Percentiles rank a stretch among this genome's conserved stretches.
phyloP scores from a whole-genome alignment of 306 rosid species.

The Acacia confusa region DNA sequence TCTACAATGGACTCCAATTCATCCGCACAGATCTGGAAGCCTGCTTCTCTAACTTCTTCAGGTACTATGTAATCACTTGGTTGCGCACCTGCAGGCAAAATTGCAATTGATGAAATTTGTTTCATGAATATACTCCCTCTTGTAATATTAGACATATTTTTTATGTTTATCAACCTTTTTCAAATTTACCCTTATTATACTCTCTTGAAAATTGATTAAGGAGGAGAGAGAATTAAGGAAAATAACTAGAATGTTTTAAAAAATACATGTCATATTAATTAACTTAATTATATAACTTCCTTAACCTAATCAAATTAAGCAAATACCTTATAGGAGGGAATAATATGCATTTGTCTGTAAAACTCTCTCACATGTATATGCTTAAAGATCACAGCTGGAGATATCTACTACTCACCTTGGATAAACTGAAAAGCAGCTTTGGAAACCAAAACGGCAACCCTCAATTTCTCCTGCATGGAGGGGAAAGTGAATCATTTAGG shows the following conservation, averaged over 20 bases:
- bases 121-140: neutral
- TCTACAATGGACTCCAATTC: conserved; percentile 89
- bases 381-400: neutral
- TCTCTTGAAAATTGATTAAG: too few species aligned
- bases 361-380: neutral
- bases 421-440: conserved; percentile 89
- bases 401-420: conserved; percentile 53
- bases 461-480: conserved; percentile 72
- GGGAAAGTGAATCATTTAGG: conserved; percentile 18
- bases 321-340: too few species aligned
- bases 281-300: too few species aligned
- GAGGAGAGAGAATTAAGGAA: too few species aligned
- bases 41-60: conserved; percentile 72
- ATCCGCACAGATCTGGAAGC: conserved; percentile 77
- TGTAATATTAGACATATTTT: too few species aligned
- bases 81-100: conserved; percentile 62
- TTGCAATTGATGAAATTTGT: conserved; percentile 13
- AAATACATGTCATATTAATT: too few species aligned
- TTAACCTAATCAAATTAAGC: too few species aligned
- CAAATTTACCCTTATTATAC: too few species aligned
- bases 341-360: neutral
- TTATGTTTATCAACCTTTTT: too few species aligned
- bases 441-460: conserved; percentile 93
- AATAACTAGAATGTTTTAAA: too few species aligned
- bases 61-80: conserved; percentile 71